Percentiles rank a stretch among this genome's conserved stretches.
These are phyloP conservation scores for Rosa persica DNA, from an alignment of 306 rosid genomes.

Conservation along the genomic window DNA sequence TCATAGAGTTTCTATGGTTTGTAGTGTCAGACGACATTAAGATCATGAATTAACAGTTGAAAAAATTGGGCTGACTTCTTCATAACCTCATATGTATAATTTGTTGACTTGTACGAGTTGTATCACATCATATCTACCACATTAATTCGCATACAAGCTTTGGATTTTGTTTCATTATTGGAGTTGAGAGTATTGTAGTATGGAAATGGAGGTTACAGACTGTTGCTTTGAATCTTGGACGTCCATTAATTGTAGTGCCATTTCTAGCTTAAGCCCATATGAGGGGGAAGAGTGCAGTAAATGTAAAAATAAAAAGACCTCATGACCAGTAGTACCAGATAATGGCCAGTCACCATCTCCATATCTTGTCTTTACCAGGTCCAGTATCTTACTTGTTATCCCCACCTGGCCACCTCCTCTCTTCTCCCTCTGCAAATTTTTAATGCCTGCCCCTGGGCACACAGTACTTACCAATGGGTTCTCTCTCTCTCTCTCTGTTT, in stretches of 20 bases:
- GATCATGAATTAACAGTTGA: too few relatives aligned
- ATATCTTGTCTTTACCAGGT: neutral
- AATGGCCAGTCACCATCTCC: neutral
- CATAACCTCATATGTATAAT: too few relatives aligned
- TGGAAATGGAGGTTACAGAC: neutral
- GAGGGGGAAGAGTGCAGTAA: neutral
- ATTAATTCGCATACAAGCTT: too few relatives aligned
- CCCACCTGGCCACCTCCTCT: neutral
- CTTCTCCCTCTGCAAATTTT: neutral
- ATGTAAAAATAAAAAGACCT: too few relatives aligned
- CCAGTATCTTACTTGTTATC: neutral
- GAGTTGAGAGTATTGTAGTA: too few relatives aligned
- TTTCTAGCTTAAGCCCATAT: neutral
- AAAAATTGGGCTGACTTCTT: too few relatives aligned
- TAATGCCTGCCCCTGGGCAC: neutral
- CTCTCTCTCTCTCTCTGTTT: neutral
- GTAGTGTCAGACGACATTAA: too few relatives aligned
- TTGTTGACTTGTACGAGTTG: too few relatives aligned
- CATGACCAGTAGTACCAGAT: too few relatives aligned
- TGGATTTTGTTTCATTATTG: too few relatives aligned
- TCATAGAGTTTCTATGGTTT: too few relatives aligned
- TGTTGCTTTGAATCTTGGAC: neutral
- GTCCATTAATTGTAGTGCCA: neutral
- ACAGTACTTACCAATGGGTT: neutral
- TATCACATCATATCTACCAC: too few relatives aligned